Percentiles rank a stretch among this genome's conserved stretches.
Evolutionary conservation across 106 monocot genomes (phyloP).

Genomic region (Dioscorea zingiberensis): DNA sequence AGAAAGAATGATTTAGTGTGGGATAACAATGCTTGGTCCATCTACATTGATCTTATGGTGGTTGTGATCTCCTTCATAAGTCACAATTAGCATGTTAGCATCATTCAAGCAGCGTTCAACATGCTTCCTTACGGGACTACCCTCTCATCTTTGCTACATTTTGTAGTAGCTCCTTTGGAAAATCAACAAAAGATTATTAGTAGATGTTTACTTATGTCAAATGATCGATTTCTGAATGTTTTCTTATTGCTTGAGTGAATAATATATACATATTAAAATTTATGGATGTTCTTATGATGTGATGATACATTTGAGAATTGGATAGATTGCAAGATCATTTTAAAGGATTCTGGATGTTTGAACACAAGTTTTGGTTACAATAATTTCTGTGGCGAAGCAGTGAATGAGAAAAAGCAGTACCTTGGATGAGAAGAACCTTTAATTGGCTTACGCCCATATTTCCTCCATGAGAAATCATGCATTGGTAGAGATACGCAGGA

Average conservation of each 20-base stretch:
- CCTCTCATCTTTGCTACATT: conserved; percentile 24
- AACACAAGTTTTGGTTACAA: too few species aligned
- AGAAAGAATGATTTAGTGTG: too few species aligned
- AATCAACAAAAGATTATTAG: neutral
- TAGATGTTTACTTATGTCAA: too few species aligned
- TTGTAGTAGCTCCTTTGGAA: conserved; percentile 22
- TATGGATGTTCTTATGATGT: too few species aligned
- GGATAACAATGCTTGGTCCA: neutral
- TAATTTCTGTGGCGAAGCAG: too few species aligned
- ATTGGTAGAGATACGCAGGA: conserved; percentile 14
- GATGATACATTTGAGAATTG: too few species aligned
- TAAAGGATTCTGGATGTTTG: too few species aligned
- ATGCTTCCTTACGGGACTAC: conserved; percentile 19
- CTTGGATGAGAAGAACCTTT: conserved; percentile 25
- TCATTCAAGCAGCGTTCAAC: conserved; percentile 14
- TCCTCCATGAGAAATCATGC: conserved; percentile 21
- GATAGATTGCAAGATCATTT: too few species aligned
- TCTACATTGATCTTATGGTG: neutral
- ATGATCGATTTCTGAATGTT: too few species aligned
- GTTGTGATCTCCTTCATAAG: conserved; percentile 24
- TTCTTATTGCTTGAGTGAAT: too few species aligned
- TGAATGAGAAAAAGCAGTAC: neutral
- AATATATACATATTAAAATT: too few species aligned
- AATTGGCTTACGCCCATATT: conserved; percentile 23
- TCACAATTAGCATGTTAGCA: conserved; percentile 14